Evolutionary conservation across 2,329 filamentous ascomycete species (phyloP).

Genomic region (Xylaria sp.): DNA sequence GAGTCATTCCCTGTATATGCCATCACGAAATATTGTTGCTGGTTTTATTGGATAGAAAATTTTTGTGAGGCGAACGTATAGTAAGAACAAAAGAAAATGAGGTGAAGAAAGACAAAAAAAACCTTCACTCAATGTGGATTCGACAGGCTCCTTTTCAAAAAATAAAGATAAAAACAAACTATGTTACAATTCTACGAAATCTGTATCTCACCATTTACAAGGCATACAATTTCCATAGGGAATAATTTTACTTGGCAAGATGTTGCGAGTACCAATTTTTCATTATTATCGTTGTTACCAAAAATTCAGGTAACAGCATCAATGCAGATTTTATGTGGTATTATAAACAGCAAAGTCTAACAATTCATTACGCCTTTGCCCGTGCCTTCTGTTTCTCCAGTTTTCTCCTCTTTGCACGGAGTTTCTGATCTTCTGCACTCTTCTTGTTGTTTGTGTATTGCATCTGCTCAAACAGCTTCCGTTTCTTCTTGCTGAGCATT

Average conservation of each 20-base stretch:
- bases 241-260: neutral
- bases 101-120: neutral
- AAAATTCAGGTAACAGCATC: neutral
- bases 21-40: slow-evolving; percentile 28
- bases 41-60: slow-evolving; percentile 11
- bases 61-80: neutral
- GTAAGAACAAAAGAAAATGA: neutral
- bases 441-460: slow-evolving; percentile 93
- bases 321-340: slow-evolving; percentile 28
- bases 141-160: neutral
- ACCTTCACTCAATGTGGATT: slow-evolving; percentile 23
- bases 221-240: too few relatives aligned
- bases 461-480: slow-evolving; percentile 98
- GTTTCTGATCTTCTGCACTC: slow-evolving; percentile 86
- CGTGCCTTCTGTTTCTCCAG: slow-evolving; percentile 71
- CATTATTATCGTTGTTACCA: neutral
- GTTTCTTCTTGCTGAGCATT: slow-evolving; percentile 98
- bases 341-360: slow-evolving; percentile 32
- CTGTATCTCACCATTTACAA: too few relatives aligned
- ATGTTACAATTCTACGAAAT: neutral
- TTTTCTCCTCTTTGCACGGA: slow-evolving; percentile 90
- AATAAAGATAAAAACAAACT: neutral
- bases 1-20: slow-evolving; percentile 38
- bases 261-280: neutral
- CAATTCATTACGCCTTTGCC: slow-evolving; percentile 43